Evolutionary conservation across 1,284 basidiomycete genomes (phyloP), one percentile per base, ranked within the genome.

Genomic region (Agaricales sp.): DNA sequence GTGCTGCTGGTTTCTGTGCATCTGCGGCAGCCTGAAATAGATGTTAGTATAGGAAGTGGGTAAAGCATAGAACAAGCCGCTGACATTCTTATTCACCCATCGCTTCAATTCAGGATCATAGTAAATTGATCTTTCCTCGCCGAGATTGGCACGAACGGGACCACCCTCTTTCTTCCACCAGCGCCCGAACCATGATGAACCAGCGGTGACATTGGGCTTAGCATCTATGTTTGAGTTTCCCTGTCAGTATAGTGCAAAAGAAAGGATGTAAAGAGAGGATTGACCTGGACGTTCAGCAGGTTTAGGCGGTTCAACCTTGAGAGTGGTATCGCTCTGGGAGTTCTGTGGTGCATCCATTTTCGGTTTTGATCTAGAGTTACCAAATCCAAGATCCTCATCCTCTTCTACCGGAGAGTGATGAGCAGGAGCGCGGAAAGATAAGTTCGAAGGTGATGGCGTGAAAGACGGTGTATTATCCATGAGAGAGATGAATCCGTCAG

Each of bases 21-120:
- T 75, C 67, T 45, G 66, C 61, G 23, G 74, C 77, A 51, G 69
- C 73, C 85, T 90, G 57, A 14, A 51, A 41, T 14, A 39, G 37
- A 41, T 6, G 19, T 41, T 16, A 41, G 39, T 41, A n/a, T n/a
- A n/a, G n/a, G 30, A 35, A 35, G n/a, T 35, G 30, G n/a, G 11
- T n/a, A 35, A 35, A n/a, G n/a, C 30, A 11, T 35, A n/a, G 8
- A 35, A 35, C 47, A 11, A 12, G 44, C 18, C 4, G 23, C 8
- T 45, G 20, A 45, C 20, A 45, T 88, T 93, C 67, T 89, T 94
- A 66, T 97, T 94, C 18, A 99, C 85, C 96, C 96, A 99, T 53
- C 87, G 80, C 67, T 96, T 96, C 54, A 87, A 77, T 19, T 97
- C 92, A 58, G 88, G 84, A 65, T 99, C 96, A 63, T 90, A 99